phyloP scores from a whole-genome alignment of 2,329 filamentous ascomycete species.

The Rhinocladiella mackenziei region DNA sequence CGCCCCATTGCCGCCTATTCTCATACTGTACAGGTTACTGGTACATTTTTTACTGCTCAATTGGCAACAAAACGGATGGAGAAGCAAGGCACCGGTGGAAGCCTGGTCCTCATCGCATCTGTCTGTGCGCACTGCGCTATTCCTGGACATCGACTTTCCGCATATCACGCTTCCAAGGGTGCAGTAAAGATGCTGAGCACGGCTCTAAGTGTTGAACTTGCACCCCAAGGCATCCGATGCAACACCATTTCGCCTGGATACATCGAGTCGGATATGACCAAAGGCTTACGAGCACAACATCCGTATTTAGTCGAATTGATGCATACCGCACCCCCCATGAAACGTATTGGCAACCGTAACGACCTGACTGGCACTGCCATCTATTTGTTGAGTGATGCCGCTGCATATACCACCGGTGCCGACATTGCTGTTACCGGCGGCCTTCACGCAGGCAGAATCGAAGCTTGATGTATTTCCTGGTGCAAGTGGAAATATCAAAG shows the following conservation, averaged over 20 bases:
- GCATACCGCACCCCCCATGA: conserved; percentile 41
- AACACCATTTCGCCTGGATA: conserved; percentile 71
- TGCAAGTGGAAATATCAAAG: background rate
- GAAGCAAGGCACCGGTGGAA: conserved; percentile 41
- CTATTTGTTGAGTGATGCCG: conserved; percentile 41
- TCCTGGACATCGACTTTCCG: conserved; percentile 34
- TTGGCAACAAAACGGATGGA: conserved; percentile 51
- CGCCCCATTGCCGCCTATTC: background rate
- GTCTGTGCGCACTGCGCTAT: conserved; percentile 18
- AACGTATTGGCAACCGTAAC: conserved; percentile 37
- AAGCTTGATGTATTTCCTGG: conserved; percentile 2
- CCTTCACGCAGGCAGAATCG: conserved; percentile 34
- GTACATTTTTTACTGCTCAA: conserved; percentile 47
- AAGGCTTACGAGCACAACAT: conserved; percentile 4
- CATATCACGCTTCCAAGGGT: conserved; percentile 40
- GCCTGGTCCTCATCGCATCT: conserved; percentile 26
- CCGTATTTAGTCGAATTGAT: conserved; percentile 25
- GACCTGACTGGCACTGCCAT: conserved; percentile 41
- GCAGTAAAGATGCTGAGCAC: conserved; percentile 45
- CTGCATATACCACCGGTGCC: conserved; percentile 39
- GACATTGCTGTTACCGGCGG: conserved; percentile 37
- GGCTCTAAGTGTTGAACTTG: conserved; percentile 70
- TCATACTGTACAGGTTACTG: conserved; percentile 44
- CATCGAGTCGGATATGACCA: conserved; percentile 51
- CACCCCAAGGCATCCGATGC: conserved; percentile 63